These are phyloP conservation scores for Mrakia blollopis DNA, from an alignment of 768 basidiomycete genomes.

Conservation along the genomic window DNA sequence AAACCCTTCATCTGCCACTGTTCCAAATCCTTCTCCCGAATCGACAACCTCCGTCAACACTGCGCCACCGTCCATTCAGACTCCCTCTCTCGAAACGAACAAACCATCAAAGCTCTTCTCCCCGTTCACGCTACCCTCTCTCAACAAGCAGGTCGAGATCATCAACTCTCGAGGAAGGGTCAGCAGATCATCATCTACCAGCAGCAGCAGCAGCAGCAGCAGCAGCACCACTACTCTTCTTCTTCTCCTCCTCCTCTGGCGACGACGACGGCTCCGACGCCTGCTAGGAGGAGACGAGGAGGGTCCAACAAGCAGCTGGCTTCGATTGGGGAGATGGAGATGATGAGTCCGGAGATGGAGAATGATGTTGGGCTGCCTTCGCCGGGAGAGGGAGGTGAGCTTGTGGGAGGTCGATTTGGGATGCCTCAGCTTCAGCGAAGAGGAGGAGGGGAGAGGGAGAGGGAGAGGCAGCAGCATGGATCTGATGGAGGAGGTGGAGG, in stretches of 20 bases:
- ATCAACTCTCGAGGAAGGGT: neutral
- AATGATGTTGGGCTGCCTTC: neutral
- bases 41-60: slow-evolving; percentile 95
- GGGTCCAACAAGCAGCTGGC: neutral
- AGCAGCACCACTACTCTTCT: too few species aligned
- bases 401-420: neutral
- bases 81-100: slow-evolving; percentile 49
- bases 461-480: neutral
- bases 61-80: slow-evolving; percentile 97
- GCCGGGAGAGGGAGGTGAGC: neutral
- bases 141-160: neutral
- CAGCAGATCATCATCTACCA: neutral
- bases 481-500: neutral
- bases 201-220: too few species aligned
- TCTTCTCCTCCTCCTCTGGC: neutral
- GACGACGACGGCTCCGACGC: too few species aligned
- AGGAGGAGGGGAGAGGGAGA: neutral
- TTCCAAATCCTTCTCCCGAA: slow-evolving; percentile 86
- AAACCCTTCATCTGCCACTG: slow-evolving; percentile 95
- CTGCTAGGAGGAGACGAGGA: too few species aligned
- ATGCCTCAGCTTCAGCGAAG: neutral
- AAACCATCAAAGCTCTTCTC: slow-evolving; percentile 41
- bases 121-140: slow-evolving; percentile 41
- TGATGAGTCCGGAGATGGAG: neutral
- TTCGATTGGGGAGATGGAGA: neutral